phyloP scores from a whole-genome alignment of 495 filamentous ascomycete genomes.

The Articulospora tetracladia region DNA sequence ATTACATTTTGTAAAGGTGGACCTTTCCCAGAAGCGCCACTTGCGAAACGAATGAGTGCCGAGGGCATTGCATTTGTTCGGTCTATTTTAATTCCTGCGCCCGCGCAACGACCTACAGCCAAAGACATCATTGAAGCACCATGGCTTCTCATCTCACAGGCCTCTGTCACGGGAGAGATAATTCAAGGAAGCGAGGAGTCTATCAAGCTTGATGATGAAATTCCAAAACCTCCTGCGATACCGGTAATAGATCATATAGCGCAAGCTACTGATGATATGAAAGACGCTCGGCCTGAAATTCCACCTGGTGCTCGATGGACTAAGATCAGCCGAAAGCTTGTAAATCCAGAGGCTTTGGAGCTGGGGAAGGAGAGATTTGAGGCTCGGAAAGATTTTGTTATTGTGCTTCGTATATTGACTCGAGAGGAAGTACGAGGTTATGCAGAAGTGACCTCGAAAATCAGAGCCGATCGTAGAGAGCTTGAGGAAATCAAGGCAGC shows the following conservation, averaged over 20 bases:
- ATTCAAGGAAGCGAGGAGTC: neutral
- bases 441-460: conserved; percentile 56
- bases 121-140: neutral
- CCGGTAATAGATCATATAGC: too few species aligned
- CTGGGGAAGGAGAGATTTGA: conserved; percentile 77
- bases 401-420: conserved; percentile 75
- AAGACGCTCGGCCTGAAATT: too few species aligned
- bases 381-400: conserved; percentile 76
- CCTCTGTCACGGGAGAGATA: neutral
- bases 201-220: neutral
- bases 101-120: neutral
- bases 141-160: neutral
- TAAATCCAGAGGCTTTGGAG: conserved; percentile 77
- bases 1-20: neutral
- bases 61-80: neutral
- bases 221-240: too few species aligned
- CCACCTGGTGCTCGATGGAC: conserved; percentile 82
- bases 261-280: too few species aligned
- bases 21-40: neutral
- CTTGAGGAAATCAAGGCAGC: conserved; percentile 13
- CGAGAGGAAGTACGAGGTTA: conserved; percentile 81
- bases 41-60: neutral
- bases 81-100: neutral
- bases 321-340: conserved; percentile 77
- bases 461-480: conserved; percentile 21